Conservation (phyloP, 2,329 filamentous ascomycete genomes). For the Periconia macrospinosa region DNA sequence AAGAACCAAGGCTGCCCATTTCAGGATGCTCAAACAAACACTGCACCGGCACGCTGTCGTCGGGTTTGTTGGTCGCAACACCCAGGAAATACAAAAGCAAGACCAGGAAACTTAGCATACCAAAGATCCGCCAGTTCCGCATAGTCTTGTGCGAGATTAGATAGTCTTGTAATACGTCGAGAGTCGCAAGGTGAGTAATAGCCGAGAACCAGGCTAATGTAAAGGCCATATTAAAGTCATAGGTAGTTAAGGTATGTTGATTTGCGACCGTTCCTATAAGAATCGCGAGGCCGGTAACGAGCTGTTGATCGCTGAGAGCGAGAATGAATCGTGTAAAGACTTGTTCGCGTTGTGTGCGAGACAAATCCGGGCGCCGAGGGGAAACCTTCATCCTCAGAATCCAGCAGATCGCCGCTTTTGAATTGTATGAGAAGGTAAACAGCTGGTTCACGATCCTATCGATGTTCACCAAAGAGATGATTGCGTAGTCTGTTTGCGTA, state of each 20-base stretch:
- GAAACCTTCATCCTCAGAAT: too few relatives aligned
- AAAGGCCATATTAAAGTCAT: conserved; percentile 7
- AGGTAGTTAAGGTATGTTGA: conserved; percentile 2
- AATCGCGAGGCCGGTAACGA: conserved; percentile 11
- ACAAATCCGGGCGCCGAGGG: background rate
- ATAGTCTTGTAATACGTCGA: background rate
- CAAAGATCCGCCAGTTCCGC: conserved; percentile 3
- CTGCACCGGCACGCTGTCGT: background rate
- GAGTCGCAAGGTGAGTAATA: background rate
- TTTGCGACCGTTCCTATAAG: conserved; percentile 7
- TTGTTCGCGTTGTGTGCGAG: background rate
- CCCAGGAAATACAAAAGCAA: conserved; percentile 1
- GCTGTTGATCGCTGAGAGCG: conserved; percentile 8
- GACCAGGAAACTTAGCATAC: background rate
- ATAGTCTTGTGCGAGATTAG: background rate
- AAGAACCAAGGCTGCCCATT: too few relatives aligned
- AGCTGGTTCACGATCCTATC: too few relatives aligned
- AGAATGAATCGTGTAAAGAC: conserved; percentile 1
- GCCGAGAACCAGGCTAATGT: conserved; percentile 9
- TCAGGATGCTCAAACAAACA: background rate
- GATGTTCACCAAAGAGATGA: too few relatives aligned
- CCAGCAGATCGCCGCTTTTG: too few relatives aligned
- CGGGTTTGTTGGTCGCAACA: background rate
- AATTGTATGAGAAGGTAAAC: too few relatives aligned
- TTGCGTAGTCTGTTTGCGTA: too few relatives aligned